Evolutionary conservation across 2,329 filamentous ascomycete species (phyloP).

Genomic region (Pseudocercospora crystallina): DNA sequence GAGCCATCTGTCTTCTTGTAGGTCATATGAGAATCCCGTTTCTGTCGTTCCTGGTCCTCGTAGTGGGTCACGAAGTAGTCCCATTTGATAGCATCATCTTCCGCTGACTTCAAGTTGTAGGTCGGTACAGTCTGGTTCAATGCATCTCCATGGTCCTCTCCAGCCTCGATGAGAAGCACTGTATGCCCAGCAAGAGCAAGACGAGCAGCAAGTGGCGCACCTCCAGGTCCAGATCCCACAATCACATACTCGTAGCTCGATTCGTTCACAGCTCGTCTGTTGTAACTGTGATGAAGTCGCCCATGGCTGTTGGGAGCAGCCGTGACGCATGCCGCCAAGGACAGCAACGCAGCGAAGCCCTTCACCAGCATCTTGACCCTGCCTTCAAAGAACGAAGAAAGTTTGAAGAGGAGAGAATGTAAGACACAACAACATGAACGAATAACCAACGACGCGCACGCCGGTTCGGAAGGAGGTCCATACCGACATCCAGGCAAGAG

Average conservation of each 20-base stretch:
- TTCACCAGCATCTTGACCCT: constrained; percentile 2
- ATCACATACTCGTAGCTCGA: constrained; percentile 61
- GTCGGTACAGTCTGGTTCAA: constrained; percentile 57
- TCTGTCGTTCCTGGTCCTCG: constrained; percentile 53
- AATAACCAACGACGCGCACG: background rate
- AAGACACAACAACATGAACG: background rate
- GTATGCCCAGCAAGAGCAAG: constrained; percentile 61
- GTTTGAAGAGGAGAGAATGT: background rate
- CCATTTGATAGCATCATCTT: constrained; percentile 59
- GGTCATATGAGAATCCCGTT: constrained; percentile 59
- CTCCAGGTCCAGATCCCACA: constrained; percentile 62
- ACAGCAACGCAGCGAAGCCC: background rate
- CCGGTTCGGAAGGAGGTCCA: background rate
- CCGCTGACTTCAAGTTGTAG: constrained; percentile 54
- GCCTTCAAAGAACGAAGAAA: background rate
- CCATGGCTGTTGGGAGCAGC: constrained; percentile 3
- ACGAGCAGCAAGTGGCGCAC: constrained; percentile 58
- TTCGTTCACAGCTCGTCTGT: constrained; percentile 3
- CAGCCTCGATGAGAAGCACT: constrained; percentile 61
- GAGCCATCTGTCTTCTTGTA: constrained; percentile 49
- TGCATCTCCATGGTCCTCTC: constrained; percentile 57
- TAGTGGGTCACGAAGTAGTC: constrained; percentile 67
- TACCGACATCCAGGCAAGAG: background rate
- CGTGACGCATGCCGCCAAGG: background rate
- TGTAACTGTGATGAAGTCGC: constrained; percentile 8